Evolutionary conservation across 768 basidiomycete genomes (phyloP).

Genomic region (Leccinum imitatum): DNA sequence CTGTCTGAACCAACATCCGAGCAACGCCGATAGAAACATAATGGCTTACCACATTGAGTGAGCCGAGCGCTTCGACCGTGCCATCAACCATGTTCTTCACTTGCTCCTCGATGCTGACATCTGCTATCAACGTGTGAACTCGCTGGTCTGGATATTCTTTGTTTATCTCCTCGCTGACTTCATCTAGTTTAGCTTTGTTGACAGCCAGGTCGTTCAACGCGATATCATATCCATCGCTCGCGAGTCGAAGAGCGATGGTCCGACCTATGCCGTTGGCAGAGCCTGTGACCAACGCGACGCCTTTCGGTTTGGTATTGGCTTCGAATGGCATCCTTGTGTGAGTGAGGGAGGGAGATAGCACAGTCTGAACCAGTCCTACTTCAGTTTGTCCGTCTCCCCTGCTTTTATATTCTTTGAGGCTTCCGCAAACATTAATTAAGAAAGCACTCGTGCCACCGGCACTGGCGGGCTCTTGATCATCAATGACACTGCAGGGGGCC

Average conservation of each 20-base stretch:
- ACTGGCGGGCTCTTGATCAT: not conserved
- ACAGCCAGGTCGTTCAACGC: constrained; percentile 35
- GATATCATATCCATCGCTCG: constrained; percentile 37
- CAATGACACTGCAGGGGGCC: not conserved
- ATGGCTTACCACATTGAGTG: constrained; percentile 35
- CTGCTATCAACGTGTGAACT: constrained; percentile 16
- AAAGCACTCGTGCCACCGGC: not conserved
- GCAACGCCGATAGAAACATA: not conserved
- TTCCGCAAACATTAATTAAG: not conserved
- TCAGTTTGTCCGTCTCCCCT: not conserved
- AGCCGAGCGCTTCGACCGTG: constrained; percentile 26
- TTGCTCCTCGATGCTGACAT: constrained; percentile 31
- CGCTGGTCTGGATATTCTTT: constrained; percentile 7
- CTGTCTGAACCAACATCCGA: constrained; percentile 7
- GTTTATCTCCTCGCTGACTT: constrained; percentile 15
- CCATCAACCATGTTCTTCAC: constrained; percentile 32
- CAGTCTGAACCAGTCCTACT: not conserved
- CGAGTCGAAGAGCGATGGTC: constrained; percentile 36
- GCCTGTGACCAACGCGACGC: constrained; percentile 33
- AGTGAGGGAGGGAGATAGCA: not conserved
- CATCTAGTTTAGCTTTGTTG: constrained; percentile 19
- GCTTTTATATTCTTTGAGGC: constrained; percentile 4
- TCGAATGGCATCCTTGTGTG: constrained; percentile 9
- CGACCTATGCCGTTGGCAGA: constrained; percentile 35
- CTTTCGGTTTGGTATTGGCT: constrained; percentile 17